Conservation (phyloP, 768 basidiomycete species). For the Coprinopsis sp. region DNA sequence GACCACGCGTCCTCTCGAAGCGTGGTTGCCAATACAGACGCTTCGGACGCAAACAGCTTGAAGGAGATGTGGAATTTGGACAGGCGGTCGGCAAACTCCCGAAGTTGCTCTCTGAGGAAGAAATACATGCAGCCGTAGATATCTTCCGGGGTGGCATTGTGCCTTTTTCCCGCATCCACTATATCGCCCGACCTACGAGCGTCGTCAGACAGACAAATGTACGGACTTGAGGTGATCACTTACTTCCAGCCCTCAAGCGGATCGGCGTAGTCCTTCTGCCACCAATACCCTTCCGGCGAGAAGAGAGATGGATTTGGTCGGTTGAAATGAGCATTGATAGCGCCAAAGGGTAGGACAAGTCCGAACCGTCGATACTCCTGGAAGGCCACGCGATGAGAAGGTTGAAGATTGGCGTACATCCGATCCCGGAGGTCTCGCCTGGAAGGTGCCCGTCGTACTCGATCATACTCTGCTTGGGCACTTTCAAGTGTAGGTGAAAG, state of each 20-base stretch:
- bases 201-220: conserved; percentile 1
- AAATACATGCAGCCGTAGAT: conserved; percentile 50
- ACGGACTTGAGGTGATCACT: conserved; percentile 12
- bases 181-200: conserved; percentile 32
- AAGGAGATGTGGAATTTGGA: conserved; percentile 30
- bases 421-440: conserved; percentile 36
- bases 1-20: conserved; percentile 18
- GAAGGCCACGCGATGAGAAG: conserved; percentile 43
- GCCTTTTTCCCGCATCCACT: conserved; percentile 28
- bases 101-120: conserved; percentile 36
- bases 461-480: conserved; percentile 27
- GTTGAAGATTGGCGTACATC: conserved; percentile 29
- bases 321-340: conserved; percentile 35
- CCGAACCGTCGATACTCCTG: conserved; percentile 36
- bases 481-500: too few relatives aligned
- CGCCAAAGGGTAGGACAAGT: conserved; percentile 48
- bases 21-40: conserved; percentile 22
- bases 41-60: conserved; percentile 27
- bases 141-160: conserved; percentile 38
- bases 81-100: conserved; percentile 32
- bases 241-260: conserved; percentile 44
- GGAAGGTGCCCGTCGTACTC: conserved; percentile 30
- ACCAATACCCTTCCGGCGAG: conserved; percentile 30
- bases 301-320: conserved; percentile 39
- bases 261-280: conserved; percentile 35